Evolutionary conservation across 1,284 basidiomycete genomes (phyloP).

Genomic region (Sporisorium iseilematis-ciliati): DNA sequence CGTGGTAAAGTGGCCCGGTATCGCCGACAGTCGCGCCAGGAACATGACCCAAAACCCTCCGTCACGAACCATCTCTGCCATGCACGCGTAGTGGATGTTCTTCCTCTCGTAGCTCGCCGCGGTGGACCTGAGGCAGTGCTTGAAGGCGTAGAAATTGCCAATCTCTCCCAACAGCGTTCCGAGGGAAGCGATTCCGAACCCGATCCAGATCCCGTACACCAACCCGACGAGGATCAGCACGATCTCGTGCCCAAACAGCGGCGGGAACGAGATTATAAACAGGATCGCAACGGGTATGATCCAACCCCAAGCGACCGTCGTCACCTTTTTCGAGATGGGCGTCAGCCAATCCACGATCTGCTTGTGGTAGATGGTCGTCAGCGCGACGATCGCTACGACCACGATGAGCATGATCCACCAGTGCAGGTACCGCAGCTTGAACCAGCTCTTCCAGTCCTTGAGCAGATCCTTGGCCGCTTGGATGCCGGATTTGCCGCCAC

Average conservation of each 20-base stretch:
- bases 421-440: conserved; percentile 65
- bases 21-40: conserved; percentile 62
- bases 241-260: conserved; percentile 81
- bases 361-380: conserved; percentile 77
- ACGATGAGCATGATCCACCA: conserved; percentile 72
- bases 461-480: conserved; percentile 34
- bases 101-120: conserved; percentile 80
- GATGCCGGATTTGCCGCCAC: conserved; percentile 39
- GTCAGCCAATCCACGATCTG: conserved; percentile 78
- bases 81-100: conserved; percentile 80
- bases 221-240: conserved; percentile 80
- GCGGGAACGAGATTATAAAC: conserved; percentile 74
- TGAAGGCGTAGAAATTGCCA: conserved; percentile 74
- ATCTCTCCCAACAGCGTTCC: conserved; percentile 65
- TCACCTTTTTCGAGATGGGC: conserved; percentile 77
- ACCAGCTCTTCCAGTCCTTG: conserved; percentile 52
- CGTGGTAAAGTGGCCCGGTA: conserved; percentile 76
- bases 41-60: conserved; percentile 76
- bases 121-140: conserved; percentile 75
- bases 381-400: conserved; percentile 73
- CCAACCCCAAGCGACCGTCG: conserved; percentile 77
- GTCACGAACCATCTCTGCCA: conserved; percentile 81
- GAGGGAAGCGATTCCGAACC: conserved; percentile 60
- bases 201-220: conserved; percentile 72
- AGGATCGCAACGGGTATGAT: conserved; percentile 83